Conservation (phyloP, 495 filamentous ascomycete genomes). For the Cenococcum geophilum region DNA sequence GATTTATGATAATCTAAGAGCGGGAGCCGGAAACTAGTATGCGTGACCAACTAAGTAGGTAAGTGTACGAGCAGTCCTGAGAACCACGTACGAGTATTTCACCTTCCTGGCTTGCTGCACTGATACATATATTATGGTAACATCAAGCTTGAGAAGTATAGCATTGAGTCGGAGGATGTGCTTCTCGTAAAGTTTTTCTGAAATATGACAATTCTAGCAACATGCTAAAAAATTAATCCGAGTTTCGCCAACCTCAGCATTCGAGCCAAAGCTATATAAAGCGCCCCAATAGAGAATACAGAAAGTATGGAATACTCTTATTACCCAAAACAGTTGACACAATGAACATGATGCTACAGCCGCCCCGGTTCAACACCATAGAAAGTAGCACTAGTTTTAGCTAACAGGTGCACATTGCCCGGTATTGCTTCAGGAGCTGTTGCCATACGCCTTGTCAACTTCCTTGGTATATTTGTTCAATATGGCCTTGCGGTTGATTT, state of each 20-base stretch:
- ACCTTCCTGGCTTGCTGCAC: background rate
- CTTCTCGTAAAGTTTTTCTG: no score
- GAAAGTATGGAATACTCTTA: no score
- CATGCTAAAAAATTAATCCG: no score
- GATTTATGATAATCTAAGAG: no score
- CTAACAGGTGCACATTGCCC: background rate
- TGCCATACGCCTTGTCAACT: constrained; percentile 51
- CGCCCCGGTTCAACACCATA: background rate
- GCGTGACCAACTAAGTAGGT: background rate
- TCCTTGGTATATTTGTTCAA: constrained; percentile 60
- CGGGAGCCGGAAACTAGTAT: background rate
- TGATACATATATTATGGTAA: background rate
- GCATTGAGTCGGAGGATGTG: no score
- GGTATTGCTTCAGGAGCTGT: constrained; percentile 1
- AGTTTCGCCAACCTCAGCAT: no score
- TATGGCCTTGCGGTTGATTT: constrained; percentile 65
- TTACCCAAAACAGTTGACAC: no score
- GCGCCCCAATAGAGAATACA: no score
- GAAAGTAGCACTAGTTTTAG: background rate
- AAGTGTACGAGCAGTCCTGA: background rate
- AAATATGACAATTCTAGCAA: no score
- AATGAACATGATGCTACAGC: no score
- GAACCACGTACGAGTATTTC: background rate
- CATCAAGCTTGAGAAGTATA: no score
- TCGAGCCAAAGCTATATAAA: no score